Conservation (phyloP, 1,284 basidiomycete genomes). For the Ganoderma sinense region DNA sequence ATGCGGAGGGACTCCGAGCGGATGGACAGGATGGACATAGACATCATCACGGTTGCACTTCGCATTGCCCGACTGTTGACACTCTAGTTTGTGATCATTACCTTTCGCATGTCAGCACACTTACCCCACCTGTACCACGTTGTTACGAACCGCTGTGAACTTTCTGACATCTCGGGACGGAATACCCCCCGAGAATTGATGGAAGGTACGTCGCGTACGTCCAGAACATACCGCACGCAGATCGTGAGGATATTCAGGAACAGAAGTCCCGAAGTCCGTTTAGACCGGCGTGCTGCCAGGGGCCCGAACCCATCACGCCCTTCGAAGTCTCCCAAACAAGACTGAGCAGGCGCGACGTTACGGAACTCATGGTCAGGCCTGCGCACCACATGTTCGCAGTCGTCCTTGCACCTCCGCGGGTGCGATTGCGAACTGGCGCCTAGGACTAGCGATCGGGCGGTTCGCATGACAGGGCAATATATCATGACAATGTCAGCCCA, state of each 20-base stretch:
- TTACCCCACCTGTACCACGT: not conserved
- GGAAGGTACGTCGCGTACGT: not conserved
- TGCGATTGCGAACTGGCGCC: not conserved
- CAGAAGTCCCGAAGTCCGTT: not conserved
- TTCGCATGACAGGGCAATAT: constrained; percentile 13
- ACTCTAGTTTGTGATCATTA: not conserved
- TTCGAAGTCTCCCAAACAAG: not conserved
- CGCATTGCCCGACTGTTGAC: not conserved
- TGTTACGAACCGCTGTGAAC: not conserved
- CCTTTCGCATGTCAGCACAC: not conserved
- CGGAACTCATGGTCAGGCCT: not conserved
- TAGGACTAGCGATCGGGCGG: constrained; percentile 1
- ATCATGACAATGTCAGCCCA: constrained; percentile 11
- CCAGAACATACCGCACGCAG: not conserved
- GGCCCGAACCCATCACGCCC: not conserved
- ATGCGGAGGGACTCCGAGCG: not conserved
- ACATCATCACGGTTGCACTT: not conserved
- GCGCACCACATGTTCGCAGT: not conserved
- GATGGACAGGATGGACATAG: not conserved
- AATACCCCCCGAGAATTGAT: not conserved
- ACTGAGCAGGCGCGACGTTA: not conserved
- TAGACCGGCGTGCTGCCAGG: not conserved
- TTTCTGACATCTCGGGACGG: not conserved
- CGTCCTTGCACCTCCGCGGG: not conserved
- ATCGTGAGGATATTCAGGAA: not conserved